Percentiles rank a stretch among this genome's conserved stretches.
phyloP scores from a whole-genome alignment of 2,329 filamentous ascomycete species.

The Penicillium crustosum region DNA sequence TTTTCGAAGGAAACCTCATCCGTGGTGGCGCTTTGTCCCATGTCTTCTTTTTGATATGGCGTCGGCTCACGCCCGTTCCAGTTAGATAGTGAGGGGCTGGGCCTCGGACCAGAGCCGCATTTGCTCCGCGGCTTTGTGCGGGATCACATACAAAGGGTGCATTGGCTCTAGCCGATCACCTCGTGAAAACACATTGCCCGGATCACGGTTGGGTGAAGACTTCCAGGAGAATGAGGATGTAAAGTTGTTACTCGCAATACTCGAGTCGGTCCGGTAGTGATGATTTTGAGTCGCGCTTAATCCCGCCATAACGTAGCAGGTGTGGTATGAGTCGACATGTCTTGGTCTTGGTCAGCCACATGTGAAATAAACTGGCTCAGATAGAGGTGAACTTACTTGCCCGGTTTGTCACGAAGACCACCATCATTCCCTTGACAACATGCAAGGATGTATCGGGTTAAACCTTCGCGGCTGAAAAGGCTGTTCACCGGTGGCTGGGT shows the following conservation, averaged over 20 bases:
- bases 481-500: conserved; percentile 30
- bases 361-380: conserved; percentile 3
- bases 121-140: conserved; percentile 65
- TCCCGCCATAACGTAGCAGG: conserved; percentile 85
- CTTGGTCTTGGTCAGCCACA: conserved; percentile 46
- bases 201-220: conserved; percentile 41
- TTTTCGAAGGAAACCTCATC: neutral
- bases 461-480: conserved; percentile 76
- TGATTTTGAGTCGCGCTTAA: conserved; percentile 77
- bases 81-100: conserved; percentile 20
- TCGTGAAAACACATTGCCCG: conserved; percentile 66
- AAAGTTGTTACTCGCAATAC: conserved; percentile 34
- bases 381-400: conserved; percentile 62
- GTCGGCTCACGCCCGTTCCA: neutral
- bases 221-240: conserved; percentile 42
- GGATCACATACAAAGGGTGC: conserved; percentile 85
- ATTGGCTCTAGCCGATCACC: conserved; percentile 67
- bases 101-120: conserved; percentile 64
- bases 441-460: conserved; percentile 84
- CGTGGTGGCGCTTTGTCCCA: neutral
- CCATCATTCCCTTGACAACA: conserved; percentile 80
- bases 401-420: conserved; percentile 89
- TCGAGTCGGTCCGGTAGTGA: conserved; percentile 48
- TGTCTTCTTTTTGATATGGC: neutral
- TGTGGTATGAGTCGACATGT: conserved; percentile 83